Percentiles rank a stretch among this genome's conserved stretches.
These are phyloP conservation scores for Colletotrichum kahawae DNA, from an alignment of 2,329 filamentous ascomycete species.

Conservation along the genomic window DNA sequence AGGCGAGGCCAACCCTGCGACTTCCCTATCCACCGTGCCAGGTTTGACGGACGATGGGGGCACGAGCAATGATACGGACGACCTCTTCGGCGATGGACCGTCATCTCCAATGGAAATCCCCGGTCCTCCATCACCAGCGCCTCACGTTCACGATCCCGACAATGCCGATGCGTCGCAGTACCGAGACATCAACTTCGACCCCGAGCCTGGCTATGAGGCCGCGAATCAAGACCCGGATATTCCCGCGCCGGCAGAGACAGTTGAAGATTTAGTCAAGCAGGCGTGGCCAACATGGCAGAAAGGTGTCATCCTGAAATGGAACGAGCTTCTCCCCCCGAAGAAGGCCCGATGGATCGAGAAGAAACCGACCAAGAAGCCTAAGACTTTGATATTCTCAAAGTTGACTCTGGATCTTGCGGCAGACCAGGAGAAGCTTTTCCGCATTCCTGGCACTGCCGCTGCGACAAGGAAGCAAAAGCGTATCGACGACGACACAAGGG, in stretches of 20 bases:
- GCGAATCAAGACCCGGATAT: slow-evolving; percentile 66
- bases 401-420: slow-evolving; percentile 83
- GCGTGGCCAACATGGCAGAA: slow-evolving; percentile 83
- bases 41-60: slow-evolving; percentile 64
- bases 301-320: slow-evolving; percentile 77
- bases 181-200: slow-evolving; percentile 52
- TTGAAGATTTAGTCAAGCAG: slow-evolving; percentile 77
- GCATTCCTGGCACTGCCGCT: slow-evolving; percentile 67
- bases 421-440: slow-evolving; percentile 87
- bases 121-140: slow-evolving; percentile 48
- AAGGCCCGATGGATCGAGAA: slow-evolving; percentile 81
- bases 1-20: slow-evolving; percentile 47
- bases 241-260: slow-evolving; percentile 73
- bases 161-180: slow-evolving; percentile 40
- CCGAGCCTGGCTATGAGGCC: slow-evolving; percentile 44
- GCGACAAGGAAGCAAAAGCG: slow-evolving; percentile 60
- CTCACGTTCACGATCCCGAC: slow-evolving; percentile 46
- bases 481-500: slow-evolving; percentile 54
- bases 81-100: slow-evolving; percentile 69
- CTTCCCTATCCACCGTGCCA: slow-evolving; percentile 52
- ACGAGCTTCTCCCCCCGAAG: slow-evolving; percentile 82
- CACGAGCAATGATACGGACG: slow-evolving; percentile 66
- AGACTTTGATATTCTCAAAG: slow-evolving; percentile 84
- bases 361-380: slow-evolving; percentile 78
- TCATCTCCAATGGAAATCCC: slow-evolving; percentile 53